Base-by-base conservation (phyloP, 2,329 filamentous ascomycete species). In the Madurella fahalii region DNA sequence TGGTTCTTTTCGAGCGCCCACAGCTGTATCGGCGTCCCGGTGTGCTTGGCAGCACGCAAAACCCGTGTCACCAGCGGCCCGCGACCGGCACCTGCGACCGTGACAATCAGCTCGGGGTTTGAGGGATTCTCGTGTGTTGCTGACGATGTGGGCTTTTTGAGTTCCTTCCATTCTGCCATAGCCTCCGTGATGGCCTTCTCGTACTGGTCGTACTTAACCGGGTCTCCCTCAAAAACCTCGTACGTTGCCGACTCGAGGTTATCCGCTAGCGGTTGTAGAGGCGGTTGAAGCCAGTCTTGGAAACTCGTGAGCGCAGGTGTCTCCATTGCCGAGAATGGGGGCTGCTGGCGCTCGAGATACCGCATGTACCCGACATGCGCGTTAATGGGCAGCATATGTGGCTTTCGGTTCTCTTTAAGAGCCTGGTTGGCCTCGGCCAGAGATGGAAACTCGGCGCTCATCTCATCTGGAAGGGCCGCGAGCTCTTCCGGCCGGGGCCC, bases 1-100 rank as follows among this genome's bases (percentile, higher is more conserved):
- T 90, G 94, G 71, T 99, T 99, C 79, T 99, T 99, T 72, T 99
- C 94, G 3, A 99, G 84, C 0, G 90, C 94, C 85, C 91, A 97
- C 44, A 95, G 81, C 62, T 92, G 85, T 48, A 97, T 87, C 17
- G 84, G 77, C 3, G 96, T 86, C 1, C 86, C 86, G 1, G 90
- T 87, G 15, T 77, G 79, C 58, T 85, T 79, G 64, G 90, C 93
- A 12, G 94, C 95, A 57, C 84, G 84, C 25, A 99, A 74, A 1
- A 90, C 90, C 47, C 94, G 83, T 1, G 90, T 94, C 13, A 99
- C 92, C 1, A 99, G 79, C 4, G 94, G 94, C 0, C 94, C 95
- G 58, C 95, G 85, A 12, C 94, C 94, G 13, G 95, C 93, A 9
- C 94, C 94, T 2, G 92, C 94, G 9, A 99, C 93, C 1, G 93